phyloP scores from a whole-genome alignment of 2,329 filamentous ascomycete genomes.

The Botrytis elliptica region DNA sequence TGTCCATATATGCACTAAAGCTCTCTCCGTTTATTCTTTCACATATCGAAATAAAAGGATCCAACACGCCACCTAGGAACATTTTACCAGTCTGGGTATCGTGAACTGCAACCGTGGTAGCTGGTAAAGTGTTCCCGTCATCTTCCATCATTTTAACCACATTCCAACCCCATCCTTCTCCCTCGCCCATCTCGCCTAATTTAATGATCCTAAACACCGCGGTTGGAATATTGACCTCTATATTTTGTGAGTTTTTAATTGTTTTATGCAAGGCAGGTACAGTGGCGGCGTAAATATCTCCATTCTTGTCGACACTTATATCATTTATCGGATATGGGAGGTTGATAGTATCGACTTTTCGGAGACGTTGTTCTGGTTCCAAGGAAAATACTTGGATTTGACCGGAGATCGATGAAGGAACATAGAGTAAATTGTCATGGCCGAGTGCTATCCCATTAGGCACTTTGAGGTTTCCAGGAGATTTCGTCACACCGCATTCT shows the following conservation, averaged over 20 bases:
- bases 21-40: conserved; percentile 8
- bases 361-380: conserved; percentile 24
- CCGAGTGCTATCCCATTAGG: conserved; percentile 41
- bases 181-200: conserved; percentile 26
- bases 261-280: conserved; percentile 37
- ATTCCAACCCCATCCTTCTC: conserved; percentile 24
- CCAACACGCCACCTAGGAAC: conserved; percentile 35
- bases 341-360: conserved; percentile 34
- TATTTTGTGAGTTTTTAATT: conserved; percentile 29
- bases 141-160: conserved; percentile 41
- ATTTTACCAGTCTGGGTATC: conserved; percentile 38
- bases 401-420: conserved; percentile 33
- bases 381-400: conserved; percentile 23
- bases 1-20: conserved; percentile 12
- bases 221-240: conserved; percentile 27
- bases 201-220: conserved; percentile 34
- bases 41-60: conserved; percentile 16
- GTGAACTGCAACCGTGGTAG: conserved; percentile 36
- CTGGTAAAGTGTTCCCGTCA: conserved; percentile 35
- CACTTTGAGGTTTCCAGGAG: conserved; percentile 32
- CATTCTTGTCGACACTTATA: conserved; percentile 40
- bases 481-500: conserved; percentile 35
- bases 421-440: conserved; percentile 40
- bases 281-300: conserved; percentile 40
- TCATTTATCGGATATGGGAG: conserved; percentile 40